phyloP scores from a whole-genome alignment of 1,139 yeast species.

The Nakaseomyces uthaithaninus region DNA sequence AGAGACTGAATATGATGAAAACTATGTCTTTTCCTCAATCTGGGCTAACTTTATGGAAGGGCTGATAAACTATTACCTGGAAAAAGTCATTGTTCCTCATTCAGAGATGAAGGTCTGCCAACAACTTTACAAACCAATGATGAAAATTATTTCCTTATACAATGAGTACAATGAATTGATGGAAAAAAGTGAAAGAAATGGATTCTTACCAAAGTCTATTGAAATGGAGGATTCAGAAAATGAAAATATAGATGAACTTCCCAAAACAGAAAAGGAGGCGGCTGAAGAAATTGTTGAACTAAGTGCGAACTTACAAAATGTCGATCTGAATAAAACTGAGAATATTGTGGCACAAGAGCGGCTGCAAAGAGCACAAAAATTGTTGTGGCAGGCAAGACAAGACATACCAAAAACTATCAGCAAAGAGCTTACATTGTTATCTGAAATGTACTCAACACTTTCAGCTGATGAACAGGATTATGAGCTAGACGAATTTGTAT shows the following conservation, averaged over 20 bases:
- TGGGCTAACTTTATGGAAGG: conserved; percentile 36
- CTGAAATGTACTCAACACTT: conserved; percentile 32
- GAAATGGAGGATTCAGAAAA: conserved; percentile 8
- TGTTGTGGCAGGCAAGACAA: conserved; percentile 33
- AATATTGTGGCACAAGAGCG: conserved; percentile 22
- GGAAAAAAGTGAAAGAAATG: conserved; percentile 31
- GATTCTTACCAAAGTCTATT: conserved; percentile 22
- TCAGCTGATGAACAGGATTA: conserved; percentile 34
- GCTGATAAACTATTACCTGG: conserved; percentile 32
- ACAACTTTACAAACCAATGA: conserved; percentile 32
- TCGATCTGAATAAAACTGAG: conserved; percentile 14
- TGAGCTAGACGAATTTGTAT: conserved; percentile 32
- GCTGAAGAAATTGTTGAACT: conserved; percentile 6
- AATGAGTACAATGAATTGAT: conserved; percentile 32
- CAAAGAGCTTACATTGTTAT: conserved; percentile 29
- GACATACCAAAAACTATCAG: conserved; percentile 33
- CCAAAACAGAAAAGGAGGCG: conserved; percentile 8
- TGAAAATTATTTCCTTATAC: conserved; percentile 31
- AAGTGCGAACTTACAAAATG: conserved; percentile 7
- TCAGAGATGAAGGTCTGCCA: conserved; percentile 33
- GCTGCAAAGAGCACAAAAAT: conserved; percentile 29
- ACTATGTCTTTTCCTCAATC: conserved; percentile 31
- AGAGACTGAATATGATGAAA: conserved; percentile 29
- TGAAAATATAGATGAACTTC: conserved; percentile 8
- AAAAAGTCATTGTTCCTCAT: conserved; percentile 30